Conservation (phyloP, 179 eudicot genomes). For the Corrigiola litoralis region DNA sequence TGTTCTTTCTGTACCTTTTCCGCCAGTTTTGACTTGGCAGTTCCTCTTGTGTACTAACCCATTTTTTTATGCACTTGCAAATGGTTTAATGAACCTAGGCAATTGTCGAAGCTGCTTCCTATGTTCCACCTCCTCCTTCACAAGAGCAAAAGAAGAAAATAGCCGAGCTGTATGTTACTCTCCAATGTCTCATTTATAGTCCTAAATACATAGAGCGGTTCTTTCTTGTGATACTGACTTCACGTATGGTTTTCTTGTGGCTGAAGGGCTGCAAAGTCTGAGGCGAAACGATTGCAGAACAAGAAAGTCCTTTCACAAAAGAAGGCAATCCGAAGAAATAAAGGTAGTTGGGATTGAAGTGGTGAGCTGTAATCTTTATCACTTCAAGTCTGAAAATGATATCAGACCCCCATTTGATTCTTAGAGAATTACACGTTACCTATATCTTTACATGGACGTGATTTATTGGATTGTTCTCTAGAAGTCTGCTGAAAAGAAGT, state of each 20-base stretch:
- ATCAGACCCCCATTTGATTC: neutral
- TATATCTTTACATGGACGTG: neutral
- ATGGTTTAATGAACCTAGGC: conserved; percentile 39
- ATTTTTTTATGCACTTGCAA: neutral
- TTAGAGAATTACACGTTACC: neutral
- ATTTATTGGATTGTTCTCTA: neutral
- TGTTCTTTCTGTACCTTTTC: neutral
- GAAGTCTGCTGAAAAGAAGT: neutral
- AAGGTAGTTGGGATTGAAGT: conserved; percentile 61
- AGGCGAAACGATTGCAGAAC: conserved; percentile 65
- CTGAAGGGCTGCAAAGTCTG: conserved; percentile 65
- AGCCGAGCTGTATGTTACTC: conserved; percentile 57
- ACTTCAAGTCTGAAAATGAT: neutral
- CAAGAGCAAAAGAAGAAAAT: conserved; percentile 79
- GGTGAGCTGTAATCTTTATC: neutral
- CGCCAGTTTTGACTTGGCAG: neutral
- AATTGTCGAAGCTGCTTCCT: conserved; percentile 82
- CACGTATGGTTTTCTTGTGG: conserved; percentile 1
- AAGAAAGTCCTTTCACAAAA: conserved; percentile 67
- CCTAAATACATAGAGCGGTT: neutral
- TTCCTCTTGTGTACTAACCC: neutral
- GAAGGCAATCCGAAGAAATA: conserved; percentile 65
- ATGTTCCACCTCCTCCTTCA: conserved; percentile 92
- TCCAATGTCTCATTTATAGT: neutral
- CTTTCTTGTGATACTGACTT: neutral